phyloP scores from a whole-genome alignment of 306 rosid species.

The Carpinus fangiana region DNA sequence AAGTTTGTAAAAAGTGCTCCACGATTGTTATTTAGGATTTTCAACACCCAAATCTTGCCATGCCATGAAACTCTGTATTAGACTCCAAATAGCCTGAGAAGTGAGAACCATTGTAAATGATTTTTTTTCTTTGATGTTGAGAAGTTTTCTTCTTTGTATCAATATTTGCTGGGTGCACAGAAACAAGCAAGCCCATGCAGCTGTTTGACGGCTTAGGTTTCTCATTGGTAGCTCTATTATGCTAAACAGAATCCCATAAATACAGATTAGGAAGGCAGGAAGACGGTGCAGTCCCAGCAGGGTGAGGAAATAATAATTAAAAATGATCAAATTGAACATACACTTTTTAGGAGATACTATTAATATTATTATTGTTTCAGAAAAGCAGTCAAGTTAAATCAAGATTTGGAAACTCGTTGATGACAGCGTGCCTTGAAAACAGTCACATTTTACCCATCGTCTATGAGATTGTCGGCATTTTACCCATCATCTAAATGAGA shows the following conservation, averaged over 20 bases:
- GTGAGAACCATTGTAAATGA: neutral
- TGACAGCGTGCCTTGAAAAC: neutral
- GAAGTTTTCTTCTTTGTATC: neutral
- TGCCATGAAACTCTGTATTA: neutral
- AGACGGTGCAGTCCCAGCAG: neutral
- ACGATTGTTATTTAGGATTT: conserved; percentile 15
- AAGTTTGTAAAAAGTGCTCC: conserved; percentile 1
- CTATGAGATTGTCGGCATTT: neutral
- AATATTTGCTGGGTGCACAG: neutral
- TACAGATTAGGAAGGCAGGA: neutral
- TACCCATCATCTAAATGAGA: too few species aligned
- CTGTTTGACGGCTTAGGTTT: neutral
- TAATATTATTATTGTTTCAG: too few species aligned
- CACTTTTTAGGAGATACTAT: too few species aligned
- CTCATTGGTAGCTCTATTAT: neutral
- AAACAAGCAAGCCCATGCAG: neutral
- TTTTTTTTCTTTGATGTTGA: neutral
- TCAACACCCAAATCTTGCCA: conserved; percentile 1
- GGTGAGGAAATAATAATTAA: neutral
- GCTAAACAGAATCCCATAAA: too few species aligned
- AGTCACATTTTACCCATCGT: neutral
- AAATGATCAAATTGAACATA: neutral
- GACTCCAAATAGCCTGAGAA: neutral
- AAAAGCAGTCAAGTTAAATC: too few species aligned
- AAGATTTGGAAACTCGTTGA: too few species aligned